A percentile compares a stretch with the other conserved stretches of the same genome.
phyloP scores from a whole-genome alignment of 2,329 filamentous ascomycete species.

The Exophiala alcalophila region DNA sequence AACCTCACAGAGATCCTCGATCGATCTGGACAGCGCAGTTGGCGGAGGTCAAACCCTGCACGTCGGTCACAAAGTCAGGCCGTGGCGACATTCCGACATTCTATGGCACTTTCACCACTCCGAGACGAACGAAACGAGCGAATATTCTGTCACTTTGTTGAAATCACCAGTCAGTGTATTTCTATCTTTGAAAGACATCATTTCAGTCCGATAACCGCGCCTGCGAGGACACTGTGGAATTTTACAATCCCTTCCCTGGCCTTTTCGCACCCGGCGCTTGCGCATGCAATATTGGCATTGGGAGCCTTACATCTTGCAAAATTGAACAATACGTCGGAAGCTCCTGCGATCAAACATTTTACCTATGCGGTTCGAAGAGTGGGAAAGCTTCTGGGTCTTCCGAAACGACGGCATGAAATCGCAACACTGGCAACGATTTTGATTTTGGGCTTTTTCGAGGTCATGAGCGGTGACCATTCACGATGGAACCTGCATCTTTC shows the following conservation, averaged over 20 bases:
- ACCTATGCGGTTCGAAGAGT: slow-evolving; percentile 78
- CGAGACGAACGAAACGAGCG: slow-evolving; percentile 75
- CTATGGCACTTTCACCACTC: slow-evolving; percentile 61
- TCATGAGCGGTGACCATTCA: slow-evolving; percentile 88
- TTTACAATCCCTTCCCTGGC: slow-evolving; percentile 81
- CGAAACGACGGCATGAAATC: slow-evolving; percentile 66
- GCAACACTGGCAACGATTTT: slow-evolving; percentile 85
- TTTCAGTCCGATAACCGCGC: slow-evolving; percentile 58
- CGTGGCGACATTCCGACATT: slow-evolving; percentile 15
- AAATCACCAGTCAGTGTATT: slow-evolving; percentile 79
- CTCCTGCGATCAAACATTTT: slow-evolving; percentile 86
- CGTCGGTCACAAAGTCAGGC: slow-evolving; percentile 11
- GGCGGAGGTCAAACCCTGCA: slow-evolving; percentile 4
- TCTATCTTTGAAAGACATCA: slow-evolving; percentile 80
- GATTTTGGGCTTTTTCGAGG: slow-evolving; percentile 85
- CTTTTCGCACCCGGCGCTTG: slow-evolving; percentile 76
- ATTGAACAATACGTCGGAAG: slow-evolving; percentile 69
- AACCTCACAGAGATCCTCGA: slow-evolving; percentile 36
- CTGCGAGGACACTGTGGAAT: slow-evolving; percentile 60
- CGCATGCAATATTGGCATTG: slow-evolving; percentile 87
- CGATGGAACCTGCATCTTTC: slow-evolving; percentile 94
- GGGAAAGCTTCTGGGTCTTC: slow-evolving; percentile 69
- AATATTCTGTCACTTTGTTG: slow-evolving; percentile 89
- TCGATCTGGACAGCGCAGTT: slow-evolving; percentile 12
- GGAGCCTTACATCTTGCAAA: slow-evolving; percentile 85